phyloP scores from a whole-genome alignment of 352 stramenopile genomes.

The Peronosclerospora sorghi region DNA sequence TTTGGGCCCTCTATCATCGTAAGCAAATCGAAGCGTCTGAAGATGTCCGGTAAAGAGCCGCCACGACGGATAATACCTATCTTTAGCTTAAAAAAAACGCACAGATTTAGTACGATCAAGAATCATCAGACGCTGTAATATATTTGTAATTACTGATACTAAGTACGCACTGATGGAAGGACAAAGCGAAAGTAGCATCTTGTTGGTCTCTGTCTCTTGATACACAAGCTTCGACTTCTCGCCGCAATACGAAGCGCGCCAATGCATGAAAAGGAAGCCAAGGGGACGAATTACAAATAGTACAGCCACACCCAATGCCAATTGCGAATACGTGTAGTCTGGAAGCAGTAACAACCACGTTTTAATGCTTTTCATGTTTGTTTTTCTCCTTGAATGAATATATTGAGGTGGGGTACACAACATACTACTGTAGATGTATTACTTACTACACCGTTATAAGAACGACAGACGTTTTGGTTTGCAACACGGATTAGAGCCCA shows the following conservation, averaged over 20 bases:
- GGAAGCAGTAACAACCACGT: no score
- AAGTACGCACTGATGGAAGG: slow-evolving; percentile 27
- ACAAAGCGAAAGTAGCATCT: slow-evolving; percentile 30
- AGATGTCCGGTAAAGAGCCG: slow-evolving; percentile 52
- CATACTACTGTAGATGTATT: no score
- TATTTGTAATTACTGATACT: background rate
- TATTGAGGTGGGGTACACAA: no score
- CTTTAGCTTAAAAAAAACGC: slow-evolving; percentile 20
- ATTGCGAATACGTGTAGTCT: no score
- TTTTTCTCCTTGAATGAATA: no score
- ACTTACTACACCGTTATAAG: no score
- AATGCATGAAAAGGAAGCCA: slow-evolving; percentile 11
- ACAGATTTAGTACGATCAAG: background rate
- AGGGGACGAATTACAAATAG: slow-evolving; percentile 7
- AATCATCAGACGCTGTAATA: background rate
- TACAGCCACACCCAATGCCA: no score
- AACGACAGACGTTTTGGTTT: no score
- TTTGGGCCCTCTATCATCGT: slow-evolving; percentile 16
- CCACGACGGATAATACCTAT: slow-evolving; percentile 46
- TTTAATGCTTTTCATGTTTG: no score
- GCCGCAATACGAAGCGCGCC: slow-evolving; percentile 14
- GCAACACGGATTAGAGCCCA: no score
- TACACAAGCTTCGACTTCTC: slow-evolving; percentile 36
- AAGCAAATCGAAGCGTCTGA: slow-evolving; percentile 47
- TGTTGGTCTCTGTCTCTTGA: slow-evolving; percentile 24